These are phyloP conservation scores for Ceratobasidium sp. DNA, from an alignment of 1,284 basidiomycete genomes.

Conservation along the genomic window DNA sequence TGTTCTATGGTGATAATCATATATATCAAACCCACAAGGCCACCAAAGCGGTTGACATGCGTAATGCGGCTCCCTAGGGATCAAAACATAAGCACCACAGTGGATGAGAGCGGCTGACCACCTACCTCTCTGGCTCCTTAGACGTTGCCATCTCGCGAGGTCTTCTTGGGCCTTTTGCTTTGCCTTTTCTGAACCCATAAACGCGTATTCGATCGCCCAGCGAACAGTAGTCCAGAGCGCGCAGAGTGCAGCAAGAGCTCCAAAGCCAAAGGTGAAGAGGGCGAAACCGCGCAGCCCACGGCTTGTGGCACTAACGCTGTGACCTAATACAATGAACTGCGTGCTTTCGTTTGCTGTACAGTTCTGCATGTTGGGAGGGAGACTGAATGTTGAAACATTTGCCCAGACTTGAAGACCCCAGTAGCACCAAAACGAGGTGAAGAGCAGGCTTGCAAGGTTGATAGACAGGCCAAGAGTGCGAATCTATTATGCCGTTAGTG, in stretches of 20 bases:
- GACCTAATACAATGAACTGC: conserved; percentile 10
- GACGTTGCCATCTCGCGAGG: neutral
- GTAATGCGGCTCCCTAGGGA: neutral
- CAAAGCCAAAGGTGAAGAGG: conserved; percentile 9
- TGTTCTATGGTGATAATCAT: conserved; percentile 34
- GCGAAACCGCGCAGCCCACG: conserved; percentile 6
- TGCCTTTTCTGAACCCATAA: neutral
- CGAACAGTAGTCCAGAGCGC: neutral
- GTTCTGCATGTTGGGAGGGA: neutral
- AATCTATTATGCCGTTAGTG: neutral
- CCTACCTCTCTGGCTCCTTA: conserved; percentile 8
- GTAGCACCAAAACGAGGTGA: conserved; percentile 30
- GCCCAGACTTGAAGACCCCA: conserved; percentile 36
- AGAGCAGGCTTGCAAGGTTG: conserved; percentile 14
- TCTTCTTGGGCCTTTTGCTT: neutral
- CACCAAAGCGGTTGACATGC: conserved; percentile 17
- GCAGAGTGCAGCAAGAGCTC: neutral
- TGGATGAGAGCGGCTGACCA: neutral
- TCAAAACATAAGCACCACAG: neutral
- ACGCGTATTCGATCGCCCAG: neutral
- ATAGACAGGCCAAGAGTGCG: conserved; percentile 21
- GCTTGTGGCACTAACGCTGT: neutral
- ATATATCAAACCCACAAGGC: conserved; percentile 21
- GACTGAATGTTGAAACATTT: conserved; percentile 6
- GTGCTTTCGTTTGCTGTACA: conserved; percentile 22